These are phyloP conservation scores for Paraconiothyrium sp. DNA, from an alignment of 2,329 filamentous ascomycete species.

Conservation along the genomic window DNA sequence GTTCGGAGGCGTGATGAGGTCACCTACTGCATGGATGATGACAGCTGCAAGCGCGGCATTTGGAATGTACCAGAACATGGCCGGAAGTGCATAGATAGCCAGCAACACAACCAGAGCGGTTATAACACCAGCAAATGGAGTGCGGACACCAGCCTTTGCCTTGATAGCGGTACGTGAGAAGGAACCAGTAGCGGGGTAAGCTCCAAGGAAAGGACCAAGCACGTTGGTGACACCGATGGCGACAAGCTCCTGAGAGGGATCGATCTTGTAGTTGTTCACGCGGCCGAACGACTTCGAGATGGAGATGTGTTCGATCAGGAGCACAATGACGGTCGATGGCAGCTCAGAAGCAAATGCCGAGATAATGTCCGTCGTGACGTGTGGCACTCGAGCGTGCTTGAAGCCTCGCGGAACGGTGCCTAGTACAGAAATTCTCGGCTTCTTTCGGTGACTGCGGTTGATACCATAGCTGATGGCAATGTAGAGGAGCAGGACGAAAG, in stretches of 20 bases:
- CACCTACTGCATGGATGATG: slow-evolving; percentile 95
- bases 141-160: slow-evolving; percentile 93
- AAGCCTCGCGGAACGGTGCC: slow-evolving; percentile 86
- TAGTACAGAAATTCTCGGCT: slow-evolving; percentile 78
- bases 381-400: slow-evolving; percentile 77
- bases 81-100: slow-evolving; percentile 87
- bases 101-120: slow-evolving; percentile 86
- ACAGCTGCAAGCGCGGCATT: slow-evolving; percentile 82
- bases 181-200: slow-evolving; percentile 90
- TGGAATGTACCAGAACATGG: slow-evolving; percentile 95
- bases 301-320: slow-evolving; percentile 95
- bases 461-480: slow-evolving; percentile 86
- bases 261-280: slow-evolving; percentile 94
- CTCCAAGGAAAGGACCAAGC: slow-evolving; percentile 88
- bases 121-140: slow-evolving; percentile 88
- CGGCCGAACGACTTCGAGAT: slow-evolving; percentile 97
- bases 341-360: slow-evolving; percentile 74
- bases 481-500: slow-evolving; percentile 88
- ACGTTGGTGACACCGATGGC: slow-evolving; percentile 91
- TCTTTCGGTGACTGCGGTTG: slow-evolving; percentile 68
- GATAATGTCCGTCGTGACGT: slow-evolving; percentile 72
- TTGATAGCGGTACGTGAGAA: slow-evolving; percentile 98
- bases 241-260: slow-evolving; percentile 95
- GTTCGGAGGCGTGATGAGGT: slow-evolving; percentile 90
- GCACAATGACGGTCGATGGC: slow-evolving; percentile 88